Conservation (phyloP, 257 asterid species). For the Lycium ferocissimum region DNA sequence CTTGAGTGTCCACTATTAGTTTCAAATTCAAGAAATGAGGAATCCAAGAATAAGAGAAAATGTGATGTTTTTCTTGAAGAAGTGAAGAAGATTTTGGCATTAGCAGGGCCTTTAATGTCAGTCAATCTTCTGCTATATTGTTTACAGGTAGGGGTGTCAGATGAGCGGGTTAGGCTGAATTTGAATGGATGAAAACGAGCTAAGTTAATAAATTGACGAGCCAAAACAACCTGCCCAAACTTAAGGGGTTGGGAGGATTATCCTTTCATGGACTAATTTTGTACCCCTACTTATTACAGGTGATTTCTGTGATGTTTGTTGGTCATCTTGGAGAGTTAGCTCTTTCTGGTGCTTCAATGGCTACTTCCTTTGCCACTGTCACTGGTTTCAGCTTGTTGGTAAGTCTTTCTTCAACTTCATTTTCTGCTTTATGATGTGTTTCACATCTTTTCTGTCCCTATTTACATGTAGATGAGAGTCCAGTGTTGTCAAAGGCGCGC, state of each 20-base stretch:
- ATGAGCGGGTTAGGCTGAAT: neutral
- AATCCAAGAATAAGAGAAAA: neutral
- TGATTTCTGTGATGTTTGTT: slow-evolving; percentile 39
- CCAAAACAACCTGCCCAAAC: neutral
- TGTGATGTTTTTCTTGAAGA: slow-evolving; percentile 26
- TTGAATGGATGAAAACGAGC: neutral
- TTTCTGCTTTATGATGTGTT: neutral
- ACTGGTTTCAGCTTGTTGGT: slow-evolving; percentile 41
- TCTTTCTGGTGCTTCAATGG: slow-evolving; percentile 44
- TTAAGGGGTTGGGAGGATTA: neutral
- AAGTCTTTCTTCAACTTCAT: neutral
- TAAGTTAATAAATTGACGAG: neutral
- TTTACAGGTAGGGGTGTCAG: slow-evolving; percentile 3
- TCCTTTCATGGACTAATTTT: neutral
- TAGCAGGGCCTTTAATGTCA: slow-evolving; percentile 37
- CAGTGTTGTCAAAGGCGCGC: neutral
- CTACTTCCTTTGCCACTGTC: slow-evolving; percentile 39
- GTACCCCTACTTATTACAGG: neutral
- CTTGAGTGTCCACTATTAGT: slow-evolving; percentile 7
- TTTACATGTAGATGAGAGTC: neutral
- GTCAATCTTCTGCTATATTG: slow-evolving; percentile 28
- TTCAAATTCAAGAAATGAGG: slow-evolving; percentile 12
- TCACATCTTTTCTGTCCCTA: neutral
- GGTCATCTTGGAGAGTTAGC: slow-evolving; percentile 39
- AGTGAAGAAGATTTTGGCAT: slow-evolving; percentile 32